Evolutionary conservation across 768 basidiomycete species (phyloP).

Genomic region (Trichaptum fuscoviolaceum): DNA sequence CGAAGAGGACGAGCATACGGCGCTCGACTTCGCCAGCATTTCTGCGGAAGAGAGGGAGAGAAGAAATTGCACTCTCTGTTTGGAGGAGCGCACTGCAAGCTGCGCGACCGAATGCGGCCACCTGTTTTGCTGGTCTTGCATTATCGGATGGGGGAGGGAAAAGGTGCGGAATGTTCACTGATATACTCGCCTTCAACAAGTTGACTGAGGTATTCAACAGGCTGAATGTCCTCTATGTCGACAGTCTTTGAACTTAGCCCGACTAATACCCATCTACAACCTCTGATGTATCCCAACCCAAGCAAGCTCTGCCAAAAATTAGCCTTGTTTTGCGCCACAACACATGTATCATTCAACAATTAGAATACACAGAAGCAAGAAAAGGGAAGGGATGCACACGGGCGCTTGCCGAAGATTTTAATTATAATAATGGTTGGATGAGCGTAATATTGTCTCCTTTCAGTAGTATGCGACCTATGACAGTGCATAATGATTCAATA

Average conservation of each 20-base stretch:
- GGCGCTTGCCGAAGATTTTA: neutral
- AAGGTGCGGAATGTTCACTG: constrained; percentile 44
- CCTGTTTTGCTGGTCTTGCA: constrained; percentile 86
- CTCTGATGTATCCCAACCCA: constrained; percentile 34
- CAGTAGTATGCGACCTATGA: constrained; percentile 83
- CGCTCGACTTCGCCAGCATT: constrained; percentile 54
- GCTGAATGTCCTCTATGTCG: constrained; percentile 86
- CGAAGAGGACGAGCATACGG: constrained; percentile 66
- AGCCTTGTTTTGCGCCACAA: neutral
- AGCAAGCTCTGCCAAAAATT: neutral
- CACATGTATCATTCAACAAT: neutral
- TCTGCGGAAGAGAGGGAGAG: constrained; percentile 46
- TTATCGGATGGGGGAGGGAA: constrained; percentile 84
- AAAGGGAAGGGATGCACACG: neutral
- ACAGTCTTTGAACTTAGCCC: constrained; percentile 63
- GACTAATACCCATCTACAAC: constrained; percentile 79
- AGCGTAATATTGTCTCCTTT: constrained; percentile 99
- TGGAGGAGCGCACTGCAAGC: constrained; percentile 79
- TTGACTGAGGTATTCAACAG: constrained; percentile 28
- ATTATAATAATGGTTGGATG: constrained; percentile 63
- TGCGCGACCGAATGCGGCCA: constrained; percentile 87
- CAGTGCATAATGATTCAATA: constrained; percentile 8
- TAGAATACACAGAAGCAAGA: neutral
- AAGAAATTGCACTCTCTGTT: constrained; percentile 75
- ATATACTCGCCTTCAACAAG: constrained; percentile 5